A percentile compares a stretch with the other conserved stretches of the same genome.
Evolutionary conservation across 306 rosid species (phyloP).

Genomic region (Cucurbita pepo): DNA sequence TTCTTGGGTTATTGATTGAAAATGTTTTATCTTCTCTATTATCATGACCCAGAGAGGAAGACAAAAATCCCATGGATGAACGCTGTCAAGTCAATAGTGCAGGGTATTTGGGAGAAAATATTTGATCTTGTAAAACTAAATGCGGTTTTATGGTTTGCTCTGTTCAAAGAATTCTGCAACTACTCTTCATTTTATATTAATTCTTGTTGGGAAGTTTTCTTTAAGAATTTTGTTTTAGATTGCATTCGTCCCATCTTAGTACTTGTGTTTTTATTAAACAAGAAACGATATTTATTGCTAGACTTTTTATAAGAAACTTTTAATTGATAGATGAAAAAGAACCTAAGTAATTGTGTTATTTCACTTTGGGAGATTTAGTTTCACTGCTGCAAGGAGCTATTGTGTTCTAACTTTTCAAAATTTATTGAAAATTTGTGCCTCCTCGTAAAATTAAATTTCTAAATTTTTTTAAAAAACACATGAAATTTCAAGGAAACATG

Average conservation of each 20-base stretch:
- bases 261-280: neutral
- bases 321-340: neutral
- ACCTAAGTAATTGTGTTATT: neutral
- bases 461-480: neutral
- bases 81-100: neutral
- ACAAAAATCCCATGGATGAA: neutral
- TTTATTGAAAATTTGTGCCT: neutral
- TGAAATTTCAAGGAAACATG: neutral
- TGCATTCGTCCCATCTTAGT: neutral
- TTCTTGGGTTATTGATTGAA: neutral
- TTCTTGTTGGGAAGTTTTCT: neutral
- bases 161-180: neutral
- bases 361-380: neutral
- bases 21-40: neutral
- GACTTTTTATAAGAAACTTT: too few species aligned
- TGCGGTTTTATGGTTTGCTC: neutral
- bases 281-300: neutral
- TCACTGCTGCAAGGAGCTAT: neutral
- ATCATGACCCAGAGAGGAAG: neutral
- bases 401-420: neutral
- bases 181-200: neutral
- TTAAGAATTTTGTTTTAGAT: neutral
- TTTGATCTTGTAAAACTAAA: neutral
- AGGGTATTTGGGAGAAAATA: neutral
- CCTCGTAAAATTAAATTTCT: neutral